Percentiles rank a stretch among this genome's conserved stretches.
These are phyloP conservation scores for Chloropicon primus DNA, from an alignment of 139 green algal species.

Conservation along the genomic window DNA sequence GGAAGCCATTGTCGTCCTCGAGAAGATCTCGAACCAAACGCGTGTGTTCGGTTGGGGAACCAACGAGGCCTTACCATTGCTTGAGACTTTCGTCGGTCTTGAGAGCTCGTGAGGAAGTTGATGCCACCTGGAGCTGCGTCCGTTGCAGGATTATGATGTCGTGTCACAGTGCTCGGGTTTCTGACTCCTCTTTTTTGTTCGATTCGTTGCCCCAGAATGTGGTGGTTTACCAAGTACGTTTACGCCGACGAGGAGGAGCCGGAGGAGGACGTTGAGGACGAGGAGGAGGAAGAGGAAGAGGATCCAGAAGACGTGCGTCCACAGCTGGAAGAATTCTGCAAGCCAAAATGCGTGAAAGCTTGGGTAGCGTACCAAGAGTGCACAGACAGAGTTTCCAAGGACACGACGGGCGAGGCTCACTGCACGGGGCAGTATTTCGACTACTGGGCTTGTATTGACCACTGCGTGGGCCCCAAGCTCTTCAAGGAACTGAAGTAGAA, in stretches of 20 bases:
- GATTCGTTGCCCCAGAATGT: no score
- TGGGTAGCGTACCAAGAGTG: constrained; percentile 29
- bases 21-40: no score
- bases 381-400: constrained; percentile 23
- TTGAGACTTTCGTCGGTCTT: no score
- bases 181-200: no score
- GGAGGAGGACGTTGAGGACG: background rate
- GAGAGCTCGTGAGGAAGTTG: no score
- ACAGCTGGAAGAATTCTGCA: constrained; percentile 35
- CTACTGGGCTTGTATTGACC: constrained; percentile 40
- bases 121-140: no score
- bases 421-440: constrained; percentile 53
- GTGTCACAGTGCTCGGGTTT: no score
- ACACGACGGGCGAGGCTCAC: constrained; percentile 34
- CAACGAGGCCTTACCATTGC: no score
- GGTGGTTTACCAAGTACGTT: background rate
- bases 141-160: no score
- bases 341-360: constrained; percentile 38
- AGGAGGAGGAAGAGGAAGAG: background rate
- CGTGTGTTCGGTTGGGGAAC: no score
- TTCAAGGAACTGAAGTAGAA: background rate
- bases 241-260: background rate
- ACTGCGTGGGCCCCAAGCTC: constrained; percentile 21
- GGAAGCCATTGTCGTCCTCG: no score
- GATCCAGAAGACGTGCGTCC: background rate